Evolutionary conservation across 2,329 filamentous ascomycete genomes (phyloP).

Genomic region (Diplodia corticola): DNA sequence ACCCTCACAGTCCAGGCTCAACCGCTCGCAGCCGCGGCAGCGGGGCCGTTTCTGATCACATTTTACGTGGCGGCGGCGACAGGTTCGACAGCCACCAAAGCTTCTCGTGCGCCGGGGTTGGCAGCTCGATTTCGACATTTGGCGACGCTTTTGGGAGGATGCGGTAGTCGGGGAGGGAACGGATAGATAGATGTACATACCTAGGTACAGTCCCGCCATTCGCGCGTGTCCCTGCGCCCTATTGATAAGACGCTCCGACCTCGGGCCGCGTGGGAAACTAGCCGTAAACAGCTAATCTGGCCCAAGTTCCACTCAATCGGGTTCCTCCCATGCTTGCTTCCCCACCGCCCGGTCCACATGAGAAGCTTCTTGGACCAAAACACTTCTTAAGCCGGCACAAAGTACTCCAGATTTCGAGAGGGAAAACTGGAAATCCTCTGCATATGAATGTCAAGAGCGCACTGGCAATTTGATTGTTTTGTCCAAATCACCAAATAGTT

Average conservation of each 20-base stretch:
- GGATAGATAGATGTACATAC: background rate
- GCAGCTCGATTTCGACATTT: background rate
- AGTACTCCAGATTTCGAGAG: background rate
- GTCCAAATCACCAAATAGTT: no score
- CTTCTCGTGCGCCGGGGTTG: background rate
- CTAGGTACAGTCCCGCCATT: background rate
- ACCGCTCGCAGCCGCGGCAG: constrained; percentile 4
- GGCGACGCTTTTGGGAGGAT: background rate
- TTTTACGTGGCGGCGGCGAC: constrained; percentile 9
- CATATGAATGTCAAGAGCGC: no score
- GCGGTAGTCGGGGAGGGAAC: background rate
- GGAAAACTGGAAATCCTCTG: no score
- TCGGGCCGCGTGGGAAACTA: background rate
- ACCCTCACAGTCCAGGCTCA: constrained; percentile 7
- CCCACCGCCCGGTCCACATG: no score
- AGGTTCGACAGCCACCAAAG: constrained; percentile 6
- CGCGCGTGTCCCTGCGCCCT: background rate
- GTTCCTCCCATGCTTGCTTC: background rate
- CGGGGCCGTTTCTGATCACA: background rate
- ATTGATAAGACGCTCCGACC: background rate
- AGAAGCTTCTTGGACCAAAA: background rate
- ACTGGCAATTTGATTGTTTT: no score
- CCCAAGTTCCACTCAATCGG: background rate
- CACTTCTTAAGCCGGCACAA: background rate
- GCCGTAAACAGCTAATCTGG: background rate